Evolutionary conservation across 2,329 filamentous ascomycete species (phyloP), one percentile per base, ranked within the genome.

Genomic region (Alternaria alternata): DNA sequence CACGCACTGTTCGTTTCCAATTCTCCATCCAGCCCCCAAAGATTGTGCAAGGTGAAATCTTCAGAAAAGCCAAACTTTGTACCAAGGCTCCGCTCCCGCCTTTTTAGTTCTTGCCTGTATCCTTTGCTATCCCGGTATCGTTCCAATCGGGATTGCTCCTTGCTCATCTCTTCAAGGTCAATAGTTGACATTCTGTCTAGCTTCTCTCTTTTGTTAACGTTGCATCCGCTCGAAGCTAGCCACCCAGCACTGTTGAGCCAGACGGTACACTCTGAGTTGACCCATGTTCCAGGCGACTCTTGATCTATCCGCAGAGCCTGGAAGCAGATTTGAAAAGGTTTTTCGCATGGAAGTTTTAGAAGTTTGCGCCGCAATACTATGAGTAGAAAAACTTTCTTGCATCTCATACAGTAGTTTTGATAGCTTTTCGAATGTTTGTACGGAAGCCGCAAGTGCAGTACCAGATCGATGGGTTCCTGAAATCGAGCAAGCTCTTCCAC

Each of bases 401-500:
- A 53, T 22, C 26, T 53, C 16, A 28, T n/a, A n/a, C 49, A 42
- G 30, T 18, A 46, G 11, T 46, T 18, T 8, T 14, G 12, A 26
- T 46, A 46, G 43, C 3, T 26, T 14, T 46, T 46, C n/a, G 39
- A 38, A 34, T 52, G 26, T 24, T 41, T 18, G 49, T 26, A 22
- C 16, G 22, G 18, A 11, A 53, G 18, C 22, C 51, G 55, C n/a
- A 58, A 14, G 20, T 53, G 32, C 18, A 58, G 20, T 22, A 28
- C 11, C 16, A 58, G 39, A 5, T 41, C 39, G 9, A 53, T 44
- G 6, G 48, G 28, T 32, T 42, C 18, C 12, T 44, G 24, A 24
- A 58, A 58, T 9, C 16, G 55, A 16, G 55, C 41, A 8, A 58
- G 26, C 30, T 58, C 55, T 24, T 47, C 24, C 8, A 58, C 11